Base-by-base conservation (phyloP, 2,329 filamentous ascomycete species). In the Rutstroemia sp. region DNA sequence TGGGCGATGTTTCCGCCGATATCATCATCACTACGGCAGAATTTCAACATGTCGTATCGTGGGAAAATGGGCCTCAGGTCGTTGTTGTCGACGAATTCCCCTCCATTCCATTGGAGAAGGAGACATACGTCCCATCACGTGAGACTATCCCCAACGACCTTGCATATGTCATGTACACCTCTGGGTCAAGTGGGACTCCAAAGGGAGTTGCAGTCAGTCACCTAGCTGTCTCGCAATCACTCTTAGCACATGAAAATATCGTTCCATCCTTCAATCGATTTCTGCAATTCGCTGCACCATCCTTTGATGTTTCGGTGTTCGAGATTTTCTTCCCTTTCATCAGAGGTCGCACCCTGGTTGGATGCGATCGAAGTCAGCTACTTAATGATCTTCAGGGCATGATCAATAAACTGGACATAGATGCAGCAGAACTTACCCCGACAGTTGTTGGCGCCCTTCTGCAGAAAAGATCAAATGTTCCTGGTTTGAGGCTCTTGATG, bases 101-200 rank as follows among this genome's bases (percentile, higher is more conserved):
- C 12, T 18, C 41, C 1, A 37, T 61, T 23, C 55, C 52, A 19
- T n/a, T 47, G 45, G 41, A 58, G 14, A n/a, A 25, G 18, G 37
- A 25, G 27, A 16, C 27, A 21, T 9, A 10, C 12, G 30, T 10
- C 25, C 19, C 14, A 49, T 49, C 61, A 61, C 59, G 59, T 59
- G 57, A 58, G 23, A 30, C 57, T 4, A 50, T 5, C 4, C 51
- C 57, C 14, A 46, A 62, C 14, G 63, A 70, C 58, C 70, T 92
- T 23, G 90, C 92, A 23, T 96, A 96, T 74, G 82, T 96, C 58
- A 91, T 96, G 83, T 96, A 95, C 70, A 96, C 92, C 0, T 95
- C 90, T 47, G 91, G 91, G 3, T 95, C 90, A 5, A 96, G 91
- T 0, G 92, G 92, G 12, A 83, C 85, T 4, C 92, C 92, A 0